A percentile compares a stretch with the other conserved stretches of the same genome.
phyloP scores from a whole-genome alignment of 805 yeast species.

The Wickerhamiella sorbophila region DNA sequence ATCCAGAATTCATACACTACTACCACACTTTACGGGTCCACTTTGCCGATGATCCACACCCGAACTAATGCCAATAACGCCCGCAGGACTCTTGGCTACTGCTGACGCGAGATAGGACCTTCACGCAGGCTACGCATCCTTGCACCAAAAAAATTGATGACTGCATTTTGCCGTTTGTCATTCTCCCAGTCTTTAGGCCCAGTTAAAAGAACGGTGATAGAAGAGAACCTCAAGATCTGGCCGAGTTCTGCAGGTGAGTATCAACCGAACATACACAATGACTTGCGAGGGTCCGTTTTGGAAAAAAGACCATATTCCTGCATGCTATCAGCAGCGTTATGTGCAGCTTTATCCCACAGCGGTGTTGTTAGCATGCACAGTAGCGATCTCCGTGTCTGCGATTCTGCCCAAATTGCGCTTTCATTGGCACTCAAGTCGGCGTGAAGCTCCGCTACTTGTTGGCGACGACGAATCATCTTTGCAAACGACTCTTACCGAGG shows the following conservation, averaged over 20 bases:
- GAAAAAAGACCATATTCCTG: conserved; percentile 15
- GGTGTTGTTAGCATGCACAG: conserved; percentile 2
- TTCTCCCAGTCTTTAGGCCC: neutral
- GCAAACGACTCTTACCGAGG: neutral
- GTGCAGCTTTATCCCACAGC: conserved; percentile 12
- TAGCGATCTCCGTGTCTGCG: neutral
- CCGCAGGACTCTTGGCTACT: too few relatives aligned
- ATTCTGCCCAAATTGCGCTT: neutral
- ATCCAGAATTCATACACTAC: too few relatives aligned
- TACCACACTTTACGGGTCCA: too few relatives aligned
- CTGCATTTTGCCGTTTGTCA: neutral
- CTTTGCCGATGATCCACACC: too few relatives aligned
- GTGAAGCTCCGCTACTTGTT: neutral
- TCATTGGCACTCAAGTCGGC: neutral
- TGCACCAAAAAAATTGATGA: neutral
- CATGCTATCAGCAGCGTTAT: conserved; percentile 16
- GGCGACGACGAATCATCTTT: neutral
- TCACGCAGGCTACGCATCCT: too few relatives aligned
- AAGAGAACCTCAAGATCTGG: too few relatives aligned
- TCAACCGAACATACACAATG: conserved; percentile 2
- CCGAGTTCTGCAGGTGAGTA: too few relatives aligned
- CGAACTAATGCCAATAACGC: too few relatives aligned
- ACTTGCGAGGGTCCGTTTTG: conserved; percentile 14
- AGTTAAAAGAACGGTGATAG: too few relatives aligned
- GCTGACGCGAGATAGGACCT: too few relatives aligned